phyloP scores from a whole-genome alignment of 139 green algal species.

The Coccomyxa sp. region DNA sequence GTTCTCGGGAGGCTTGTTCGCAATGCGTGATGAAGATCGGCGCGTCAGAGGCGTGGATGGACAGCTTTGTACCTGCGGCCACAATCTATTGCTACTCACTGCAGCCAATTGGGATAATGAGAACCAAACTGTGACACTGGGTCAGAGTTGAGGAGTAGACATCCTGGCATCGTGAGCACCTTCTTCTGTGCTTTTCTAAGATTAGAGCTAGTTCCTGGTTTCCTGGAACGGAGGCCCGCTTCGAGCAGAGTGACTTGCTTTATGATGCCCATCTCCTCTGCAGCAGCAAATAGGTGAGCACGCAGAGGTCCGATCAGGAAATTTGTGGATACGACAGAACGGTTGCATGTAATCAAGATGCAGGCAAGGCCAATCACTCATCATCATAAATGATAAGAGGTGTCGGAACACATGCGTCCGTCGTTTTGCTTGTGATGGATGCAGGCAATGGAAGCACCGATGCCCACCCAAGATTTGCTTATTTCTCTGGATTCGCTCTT shows the following conservation, averaged over 20 bases:
- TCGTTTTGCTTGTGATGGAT: no score
- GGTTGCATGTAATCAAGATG: no score
- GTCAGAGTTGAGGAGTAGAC: background rate
- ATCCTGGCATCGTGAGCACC: slow-evolving; percentile 4
- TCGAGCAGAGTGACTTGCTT: slow-evolving; percentile 17
- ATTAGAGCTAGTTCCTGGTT: slow-evolving; percentile 4
- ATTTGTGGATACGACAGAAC: no score
- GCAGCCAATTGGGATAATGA: background rate
- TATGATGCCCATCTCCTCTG: slow-evolving; percentile 38
- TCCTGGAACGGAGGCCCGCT: slow-evolving; percentile 8
- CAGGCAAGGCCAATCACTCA: no score
- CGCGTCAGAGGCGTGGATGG: background rate
- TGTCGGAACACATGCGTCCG: no score
- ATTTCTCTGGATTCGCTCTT: slow-evolving; percentile 2
- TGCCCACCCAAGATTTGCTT: background rate
- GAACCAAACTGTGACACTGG: background rate
- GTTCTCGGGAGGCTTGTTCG: background rate
- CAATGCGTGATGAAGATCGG: background rate
- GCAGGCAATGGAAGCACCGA: background rate
- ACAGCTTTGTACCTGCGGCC: background rate
- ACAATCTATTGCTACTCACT: background rate
- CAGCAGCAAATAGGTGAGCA: background rate
- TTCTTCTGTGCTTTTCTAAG: slow-evolving; percentile 5
- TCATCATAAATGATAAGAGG: no score
- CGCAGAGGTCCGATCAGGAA: background rate